Evolutionary conservation across 2,329 filamentous ascomycete genomes (phyloP).

Genomic region (Orbilia oligospora): DNA sequence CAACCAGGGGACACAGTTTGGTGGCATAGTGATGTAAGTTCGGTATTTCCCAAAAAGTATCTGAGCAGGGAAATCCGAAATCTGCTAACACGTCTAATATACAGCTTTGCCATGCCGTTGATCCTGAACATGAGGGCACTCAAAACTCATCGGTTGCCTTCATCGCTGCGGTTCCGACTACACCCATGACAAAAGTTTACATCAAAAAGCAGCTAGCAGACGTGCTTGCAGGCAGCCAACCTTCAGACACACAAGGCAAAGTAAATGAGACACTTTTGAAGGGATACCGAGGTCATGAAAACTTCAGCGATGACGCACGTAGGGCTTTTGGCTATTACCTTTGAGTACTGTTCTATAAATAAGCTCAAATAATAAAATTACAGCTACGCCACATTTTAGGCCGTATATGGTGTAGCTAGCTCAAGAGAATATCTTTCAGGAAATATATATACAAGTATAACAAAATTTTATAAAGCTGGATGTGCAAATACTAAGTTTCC

Average conservation of each 20-base stretch:
- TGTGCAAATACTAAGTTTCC: too few species aligned
- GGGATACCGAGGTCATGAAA: constrained; percentile 45
- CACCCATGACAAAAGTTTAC: constrained; percentile 64
- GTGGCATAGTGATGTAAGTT: constrained; percentile 68
- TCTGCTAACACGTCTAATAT: not conserved
- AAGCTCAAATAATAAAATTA: too few species aligned
- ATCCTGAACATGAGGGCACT: constrained; percentile 66
- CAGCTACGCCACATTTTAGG: too few species aligned
- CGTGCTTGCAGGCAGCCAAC: constrained; percentile 64
- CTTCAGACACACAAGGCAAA: constrained; percentile 58
- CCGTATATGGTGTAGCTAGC: too few species aligned
- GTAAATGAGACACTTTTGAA: constrained; percentile 49
- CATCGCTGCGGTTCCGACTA: constrained; percentile 67
- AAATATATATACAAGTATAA: too few species aligned
- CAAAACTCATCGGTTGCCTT: constrained; percentile 66
- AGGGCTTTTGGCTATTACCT: constrained; percentile 54
- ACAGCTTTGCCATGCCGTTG: constrained; percentile 67
- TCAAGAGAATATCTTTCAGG: too few species aligned
- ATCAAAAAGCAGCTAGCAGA: constrained; percentile 65
- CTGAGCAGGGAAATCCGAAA: too few species aligned
- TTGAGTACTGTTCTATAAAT: too few species aligned
- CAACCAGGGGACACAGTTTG: constrained; percentile 68
- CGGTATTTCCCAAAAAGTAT: too few species aligned
- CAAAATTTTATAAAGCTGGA: too few species aligned
- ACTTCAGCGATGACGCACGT: constrained; percentile 50